Base-by-base conservation (phyloP, 2,329 filamentous ascomycete genomes). In the Claviceps quebecensis region DNA sequence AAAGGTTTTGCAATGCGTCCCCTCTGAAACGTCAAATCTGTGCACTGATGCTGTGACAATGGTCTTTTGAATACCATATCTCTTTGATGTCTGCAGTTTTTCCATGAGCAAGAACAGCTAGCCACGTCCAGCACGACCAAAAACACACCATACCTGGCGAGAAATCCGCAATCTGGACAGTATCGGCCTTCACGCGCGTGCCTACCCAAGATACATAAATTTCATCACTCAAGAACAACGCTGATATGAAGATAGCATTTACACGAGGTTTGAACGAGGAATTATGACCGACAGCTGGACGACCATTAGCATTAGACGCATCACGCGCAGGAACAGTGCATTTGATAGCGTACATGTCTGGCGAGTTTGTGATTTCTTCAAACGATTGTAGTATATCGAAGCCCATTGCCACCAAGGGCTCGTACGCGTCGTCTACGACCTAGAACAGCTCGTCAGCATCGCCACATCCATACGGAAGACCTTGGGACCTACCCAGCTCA, bases 311-410 rank as follows among this genome's bases (percentile, higher is more conserved):
- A 8, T 51, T 26, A 36, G 36, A 19, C 23, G 16, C 13, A 23
- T 13, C 23, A 48, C 39, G 17, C 40, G 41, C 14, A 47, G 16
- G n/a, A 36, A 23, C 14, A 34, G 7, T 34, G 13, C 39, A 44
- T 26, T 23, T 34, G 4, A 14, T 22, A 3, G 68, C 72, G 66
- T 53, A 78, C 75, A 61, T 72, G 17, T 78, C 76, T 3, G 70
- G 69, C 19, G 84, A 80, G 56, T 75, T 78, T 54, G 81, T 86
- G 50, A 93, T 78, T 65, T 94, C 86, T 60, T 95, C 87, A 65
- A 89, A 94, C 41, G 77, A 83, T 67, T 91, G 84, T 55, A 89
- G 69, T 45, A 86, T 77, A 56, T 81, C 80, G 61, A 94, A 94
- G 1, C 87, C 87, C 84, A 94, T 87, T 0, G 80, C 80, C 51